Base-by-base conservation (phyloP, 352 stramenopile species). In the Pythium aquatile region DNA sequence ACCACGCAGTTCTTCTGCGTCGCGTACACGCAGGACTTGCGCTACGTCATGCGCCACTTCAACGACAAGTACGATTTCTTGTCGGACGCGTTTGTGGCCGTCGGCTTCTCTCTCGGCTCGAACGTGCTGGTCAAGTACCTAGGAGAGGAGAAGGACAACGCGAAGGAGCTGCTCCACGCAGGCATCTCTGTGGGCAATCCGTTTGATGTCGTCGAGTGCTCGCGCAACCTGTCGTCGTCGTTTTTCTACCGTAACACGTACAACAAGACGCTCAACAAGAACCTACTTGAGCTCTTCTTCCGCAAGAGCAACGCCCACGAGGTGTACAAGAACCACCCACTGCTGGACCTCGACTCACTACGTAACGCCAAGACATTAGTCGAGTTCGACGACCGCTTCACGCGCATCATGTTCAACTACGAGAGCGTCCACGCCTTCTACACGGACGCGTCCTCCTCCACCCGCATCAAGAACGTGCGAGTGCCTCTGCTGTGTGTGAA, bases 81-180 rank as follows among this genome's bases (percentile, higher is more conserved):
- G 47, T 26, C 63, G 29, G 56, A 69, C 30, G 63, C 72, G 32
- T 78, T 87, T 55, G 37, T 90, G 13, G 80, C 67, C 20, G 57
- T 88, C 13, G 83, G 83, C 17, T 92, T 88, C 55, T 92, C 83
- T 8, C 78, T 92, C 42, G 83, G 81, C 11, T 83, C 79, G 10
- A 90, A 92, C 42, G 78, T 92, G 14, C 65, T 94, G 32, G 79
- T 88, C 37, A 94, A 94, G 68, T 92, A 85, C 61, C 61, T 92
- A 2, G 83, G 77, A 1, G 83, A 92, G 67, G 79, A 90, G 35
- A 61, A 58, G 30, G 61, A 81, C 0, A 54, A 76, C 6, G 55
- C 70, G 3, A 58, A 63, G 42, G 40, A 47, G 64, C 58, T 92
- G 9, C 59, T 72, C 35, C 83, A 79, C 10, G 81, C 76, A 2